These are phyloP conservation scores for Heliamphora pulchella DNA, from an alignment of 179 eudicot species.

Conservation along the genomic window DNA sequence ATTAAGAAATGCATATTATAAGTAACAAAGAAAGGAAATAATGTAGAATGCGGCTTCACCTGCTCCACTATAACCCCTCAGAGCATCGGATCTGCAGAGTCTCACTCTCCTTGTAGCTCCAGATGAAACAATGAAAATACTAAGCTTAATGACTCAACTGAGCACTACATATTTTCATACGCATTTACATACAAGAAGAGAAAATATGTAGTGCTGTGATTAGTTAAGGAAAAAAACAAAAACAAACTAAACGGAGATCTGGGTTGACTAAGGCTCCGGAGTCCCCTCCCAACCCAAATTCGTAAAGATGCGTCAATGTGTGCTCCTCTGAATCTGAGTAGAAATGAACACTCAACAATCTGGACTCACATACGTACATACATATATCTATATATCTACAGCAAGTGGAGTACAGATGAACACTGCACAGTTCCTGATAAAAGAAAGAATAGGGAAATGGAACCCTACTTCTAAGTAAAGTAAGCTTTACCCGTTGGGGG, in stretches of 20 bases:
- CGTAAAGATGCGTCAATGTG: slow-evolving; percentile 1
- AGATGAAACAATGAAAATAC: slow-evolving; percentile 2
- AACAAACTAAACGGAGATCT: slow-evolving; percentile 9
- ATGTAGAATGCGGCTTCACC: slow-evolving; percentile 12
- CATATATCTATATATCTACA: not conserved
- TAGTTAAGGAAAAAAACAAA: no score
- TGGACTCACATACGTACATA: no score
- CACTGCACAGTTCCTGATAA: not conserved
- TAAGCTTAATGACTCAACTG: not conserved
- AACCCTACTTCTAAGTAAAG: slow-evolving; percentile 18
- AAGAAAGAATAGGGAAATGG: not conserved
- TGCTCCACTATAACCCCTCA: slow-evolving; percentile 10
- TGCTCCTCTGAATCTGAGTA: not conserved
- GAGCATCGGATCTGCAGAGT: slow-evolving; percentile 19
- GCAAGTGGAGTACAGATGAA: slow-evolving; percentile 12
- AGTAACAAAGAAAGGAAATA: not conserved
- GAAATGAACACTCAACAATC: not conserved
- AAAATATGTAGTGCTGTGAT: no score
- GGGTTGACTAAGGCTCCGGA: not conserved
- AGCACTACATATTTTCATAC: not conserved
- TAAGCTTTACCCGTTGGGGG: not conserved
- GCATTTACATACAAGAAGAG: not conserved
- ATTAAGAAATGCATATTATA: no score
- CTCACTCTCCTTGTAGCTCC: slow-evolving; percentile 5
- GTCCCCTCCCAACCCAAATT: slow-evolving; percentile 1